These are phyloP conservation scores for Vaccinium macrocarpon DNA, from an alignment of 148 eudicot species.

Conservation along the genomic window DNA sequence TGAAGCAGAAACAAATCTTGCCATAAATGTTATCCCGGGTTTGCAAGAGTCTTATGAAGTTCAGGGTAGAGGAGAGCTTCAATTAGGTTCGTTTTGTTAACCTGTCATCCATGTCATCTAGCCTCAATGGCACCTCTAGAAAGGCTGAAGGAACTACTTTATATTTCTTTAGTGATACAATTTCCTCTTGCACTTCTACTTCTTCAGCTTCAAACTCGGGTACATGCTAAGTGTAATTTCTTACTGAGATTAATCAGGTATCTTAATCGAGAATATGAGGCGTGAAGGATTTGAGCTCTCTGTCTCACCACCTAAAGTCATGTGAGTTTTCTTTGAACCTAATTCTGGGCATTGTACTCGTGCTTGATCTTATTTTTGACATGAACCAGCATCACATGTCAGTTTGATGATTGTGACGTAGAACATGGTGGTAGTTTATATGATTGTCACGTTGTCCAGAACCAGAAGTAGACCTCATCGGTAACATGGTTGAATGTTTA, in stretches of 20 bases:
- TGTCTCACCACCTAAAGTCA: conserved; percentile 97
- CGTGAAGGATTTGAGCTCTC: conserved; percentile 99
- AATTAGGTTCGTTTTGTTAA: conserved; percentile 58
- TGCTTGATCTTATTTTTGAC: not conserved
- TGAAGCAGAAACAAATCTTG: conserved; percentile 98
- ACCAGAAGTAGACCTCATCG: not conserved
- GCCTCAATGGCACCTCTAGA: not conserved
- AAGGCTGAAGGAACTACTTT: not conserved
- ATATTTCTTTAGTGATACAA: not conserved
- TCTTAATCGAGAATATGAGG: conserved; percentile 98
- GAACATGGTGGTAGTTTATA: not conserved
- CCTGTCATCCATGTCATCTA: not conserved
- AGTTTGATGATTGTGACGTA: not conserved
- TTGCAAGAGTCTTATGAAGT: conserved; percentile 91
- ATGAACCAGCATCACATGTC: not conserved
- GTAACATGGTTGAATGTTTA: not conserved
- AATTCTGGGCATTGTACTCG: not conserved
- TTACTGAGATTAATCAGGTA: conserved; percentile 46
- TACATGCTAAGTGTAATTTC: conserved; percentile 12
- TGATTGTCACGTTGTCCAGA: not conserved
- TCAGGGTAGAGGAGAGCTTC: conserved; percentile 99
- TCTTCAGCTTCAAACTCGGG: conserved; percentile 6
- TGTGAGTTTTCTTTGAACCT: conserved; percentile 48
- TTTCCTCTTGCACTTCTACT: conserved; percentile 9
- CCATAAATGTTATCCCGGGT: conserved; percentile 90